Conservation (phyloP, 805 yeast species). For the Candida hungchunana region DNA sequence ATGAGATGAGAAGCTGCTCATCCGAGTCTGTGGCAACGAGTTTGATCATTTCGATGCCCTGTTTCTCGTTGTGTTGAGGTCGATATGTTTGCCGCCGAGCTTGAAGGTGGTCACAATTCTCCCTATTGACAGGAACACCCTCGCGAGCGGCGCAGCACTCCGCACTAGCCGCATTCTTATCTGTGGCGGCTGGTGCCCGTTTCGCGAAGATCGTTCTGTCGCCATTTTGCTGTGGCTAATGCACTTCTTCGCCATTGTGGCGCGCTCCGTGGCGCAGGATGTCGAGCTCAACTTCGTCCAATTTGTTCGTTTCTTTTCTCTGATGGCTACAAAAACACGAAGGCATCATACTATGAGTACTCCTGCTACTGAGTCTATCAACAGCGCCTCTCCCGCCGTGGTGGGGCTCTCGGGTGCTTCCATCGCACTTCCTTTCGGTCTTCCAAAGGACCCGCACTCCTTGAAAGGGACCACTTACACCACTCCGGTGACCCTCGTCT, state of each 20-base stretch:
- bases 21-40: not conserved
- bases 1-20: conserved; percentile 5
- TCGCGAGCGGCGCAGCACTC: not conserved
- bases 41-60: not conserved
- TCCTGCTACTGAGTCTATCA: conserved; percentile 21
- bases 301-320: too few relatives aligned
- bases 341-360: conserved; percentile 4
- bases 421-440: conserved; percentile 52
- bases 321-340: too few relatives aligned
- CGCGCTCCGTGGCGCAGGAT: too few relatives aligned
- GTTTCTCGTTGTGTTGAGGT: not conserved
- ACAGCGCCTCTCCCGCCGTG: conserved; percentile 18
- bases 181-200: not conserved
- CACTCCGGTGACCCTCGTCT: conserved; percentile 50
- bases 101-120: too few relatives aligned
- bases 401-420: conserved; percentile 35
- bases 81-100: too few relatives aligned
- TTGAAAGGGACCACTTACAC: conserved; percentile 14
- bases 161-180: not conserved
- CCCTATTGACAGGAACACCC: too few relatives aligned
- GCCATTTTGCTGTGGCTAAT: too few relatives aligned
- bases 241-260: too few relatives aligned
- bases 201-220: too few relatives aligned
- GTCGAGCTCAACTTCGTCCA: too few relatives aligned
- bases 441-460: conserved; percentile 18